Conservation (phyloP, 1,284 basidiomycete genomes). For the Coniferiporia sulphurascens region DNA sequence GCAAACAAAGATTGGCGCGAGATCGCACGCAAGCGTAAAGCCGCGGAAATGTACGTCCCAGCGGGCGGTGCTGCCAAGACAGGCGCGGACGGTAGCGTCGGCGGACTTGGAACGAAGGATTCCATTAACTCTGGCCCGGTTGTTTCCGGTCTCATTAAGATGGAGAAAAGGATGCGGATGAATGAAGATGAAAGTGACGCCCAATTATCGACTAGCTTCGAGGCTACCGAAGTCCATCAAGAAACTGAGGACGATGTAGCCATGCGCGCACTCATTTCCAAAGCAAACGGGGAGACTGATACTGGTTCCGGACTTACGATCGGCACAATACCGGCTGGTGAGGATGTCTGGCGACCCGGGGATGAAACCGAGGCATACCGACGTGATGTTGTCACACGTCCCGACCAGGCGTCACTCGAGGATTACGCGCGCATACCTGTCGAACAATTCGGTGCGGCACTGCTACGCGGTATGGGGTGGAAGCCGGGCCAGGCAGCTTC, state of each 20-base stretch:
- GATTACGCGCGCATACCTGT: slow-evolving; percentile 93
- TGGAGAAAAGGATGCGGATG: slow-evolving; percentile 32
- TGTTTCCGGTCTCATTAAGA: slow-evolving; percentile 52
- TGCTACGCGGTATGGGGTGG: slow-evolving; percentile 97
- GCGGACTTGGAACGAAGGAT: slow-evolving; percentile 71
- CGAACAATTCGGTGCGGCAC: slow-evolving; percentile 88
- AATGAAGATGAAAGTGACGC: slow-evolving; percentile 14
- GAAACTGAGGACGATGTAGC: slow-evolving; percentile 71
- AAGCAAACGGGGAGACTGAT: slow-evolving; percentile 34
- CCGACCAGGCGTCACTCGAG: slow-evolving; percentile 70
- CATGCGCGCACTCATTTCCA: slow-evolving; percentile 65
- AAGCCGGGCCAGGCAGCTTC: slow-evolving; percentile 75
- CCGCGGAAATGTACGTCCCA: slow-evolving; percentile 55
- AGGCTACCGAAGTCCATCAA: slow-evolving; percentile 30
- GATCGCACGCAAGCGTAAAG: slow-evolving; percentile 54
- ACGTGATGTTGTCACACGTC: slow-evolving; percentile 75
- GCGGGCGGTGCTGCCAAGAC: slow-evolving; percentile 54
- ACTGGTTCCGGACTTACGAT: slow-evolving; percentile 39
- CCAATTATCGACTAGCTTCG: slow-evolving; percentile 12
- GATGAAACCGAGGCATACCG: slow-evolving; percentile 78
- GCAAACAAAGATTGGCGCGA: slow-evolving; percentile 88
- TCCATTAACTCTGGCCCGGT: slow-evolving; percentile 67
- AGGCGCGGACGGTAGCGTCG: slow-evolving; percentile 73
- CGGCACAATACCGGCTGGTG: slow-evolving; percentile 47
- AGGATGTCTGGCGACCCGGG: slow-evolving; percentile 32